phyloP scores from a whole-genome alignment of 192 early-diverging fungal species.

The Endogone sp. region DNA sequence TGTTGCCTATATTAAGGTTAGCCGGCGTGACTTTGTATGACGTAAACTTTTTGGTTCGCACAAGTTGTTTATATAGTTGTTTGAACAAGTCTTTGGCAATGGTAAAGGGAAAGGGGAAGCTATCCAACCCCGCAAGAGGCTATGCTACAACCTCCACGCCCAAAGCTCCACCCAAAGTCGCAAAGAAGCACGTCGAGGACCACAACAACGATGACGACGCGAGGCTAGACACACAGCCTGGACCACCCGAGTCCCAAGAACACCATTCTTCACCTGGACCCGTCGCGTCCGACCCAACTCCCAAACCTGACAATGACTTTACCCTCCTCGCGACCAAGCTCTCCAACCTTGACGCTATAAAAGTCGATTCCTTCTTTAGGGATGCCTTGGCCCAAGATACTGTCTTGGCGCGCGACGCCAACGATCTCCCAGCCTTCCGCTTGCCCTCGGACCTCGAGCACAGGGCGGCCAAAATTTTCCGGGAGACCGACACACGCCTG shows the following conservation, averaged over 20 bases:
- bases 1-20: no score
- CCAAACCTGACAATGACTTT: conserved; percentile 26
- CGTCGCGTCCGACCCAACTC: conserved; percentile 2
- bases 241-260: not conserved
- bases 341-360: conserved; percentile 16
- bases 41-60: no score
- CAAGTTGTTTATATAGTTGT: no score
- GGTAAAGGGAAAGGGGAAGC: conserved; percentile 36
- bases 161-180: not conserved
- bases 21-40: no score
- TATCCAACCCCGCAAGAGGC: conserved; percentile 29
- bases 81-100: no score
- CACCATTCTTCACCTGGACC: not conserved
- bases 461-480: conserved; percentile 24
- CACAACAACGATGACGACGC: not conserved
- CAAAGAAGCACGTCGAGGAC: conserved; percentile 18
- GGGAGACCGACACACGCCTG: conserved; percentile 6
- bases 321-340: conserved; percentile 27
- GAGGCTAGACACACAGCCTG: not conserved
- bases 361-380: conserved; percentile 33
- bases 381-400: conserved; percentile 11
- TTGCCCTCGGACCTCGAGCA: conserved; percentile 35
- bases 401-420: conserved; percentile 17
- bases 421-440: conserved; percentile 27
- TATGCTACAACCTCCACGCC: conserved; percentile 34